Conservation (phyloP, 2,329 filamentous ascomycete species). For the Blastomyces percursus region DNA sequence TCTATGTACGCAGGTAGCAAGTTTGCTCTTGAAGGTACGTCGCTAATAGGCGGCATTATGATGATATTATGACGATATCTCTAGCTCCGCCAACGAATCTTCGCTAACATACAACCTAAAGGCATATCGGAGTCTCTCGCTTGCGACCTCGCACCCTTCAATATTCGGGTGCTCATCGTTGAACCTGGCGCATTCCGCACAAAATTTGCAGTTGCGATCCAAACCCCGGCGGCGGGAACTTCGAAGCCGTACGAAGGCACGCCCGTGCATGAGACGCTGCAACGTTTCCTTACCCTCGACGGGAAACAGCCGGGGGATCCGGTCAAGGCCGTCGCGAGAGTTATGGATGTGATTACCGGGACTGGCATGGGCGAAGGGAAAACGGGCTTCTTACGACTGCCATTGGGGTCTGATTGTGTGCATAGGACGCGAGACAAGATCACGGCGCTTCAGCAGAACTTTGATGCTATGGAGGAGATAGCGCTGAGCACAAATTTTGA, state of each 20-base stretch:
- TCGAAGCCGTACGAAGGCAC: constrained; percentile 16
- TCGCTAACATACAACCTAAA: neutral
- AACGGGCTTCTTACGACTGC: constrained; percentile 17
- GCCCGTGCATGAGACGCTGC: constrained; percentile 9
- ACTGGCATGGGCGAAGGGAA: constrained; percentile 20
- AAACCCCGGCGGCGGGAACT: constrained; percentile 15
- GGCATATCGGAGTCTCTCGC: constrained; percentile 21
- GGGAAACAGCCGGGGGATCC: constrained; percentile 21
- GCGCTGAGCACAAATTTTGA: constrained; percentile 7
- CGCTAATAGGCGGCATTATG: too few relatives aligned
- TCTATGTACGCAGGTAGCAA: constrained; percentile 22
- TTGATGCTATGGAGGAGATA: constrained; percentile 14
- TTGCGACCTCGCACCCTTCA: constrained; percentile 18
- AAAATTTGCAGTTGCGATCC: constrained; percentile 15
- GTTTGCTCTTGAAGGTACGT: constrained; percentile 22
- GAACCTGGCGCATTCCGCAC: constrained; percentile 22
- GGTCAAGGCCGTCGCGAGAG: constrained; percentile 18
- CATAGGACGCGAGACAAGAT: constrained; percentile 16
- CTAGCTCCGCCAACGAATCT: neutral
- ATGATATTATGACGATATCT: neutral
- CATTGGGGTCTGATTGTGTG: constrained; percentile 21
- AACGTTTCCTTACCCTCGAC: constrained; percentile 11
- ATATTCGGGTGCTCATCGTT: constrained; percentile 20
- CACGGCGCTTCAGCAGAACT: constrained; percentile 12
- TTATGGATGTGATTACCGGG: constrained; percentile 20